Evolutionary conservation across 768 basidiomycete genomes (phyloP), one percentile per base, ranked within the genome.

Genomic region (Gloeophyllum trabeum): DNA sequence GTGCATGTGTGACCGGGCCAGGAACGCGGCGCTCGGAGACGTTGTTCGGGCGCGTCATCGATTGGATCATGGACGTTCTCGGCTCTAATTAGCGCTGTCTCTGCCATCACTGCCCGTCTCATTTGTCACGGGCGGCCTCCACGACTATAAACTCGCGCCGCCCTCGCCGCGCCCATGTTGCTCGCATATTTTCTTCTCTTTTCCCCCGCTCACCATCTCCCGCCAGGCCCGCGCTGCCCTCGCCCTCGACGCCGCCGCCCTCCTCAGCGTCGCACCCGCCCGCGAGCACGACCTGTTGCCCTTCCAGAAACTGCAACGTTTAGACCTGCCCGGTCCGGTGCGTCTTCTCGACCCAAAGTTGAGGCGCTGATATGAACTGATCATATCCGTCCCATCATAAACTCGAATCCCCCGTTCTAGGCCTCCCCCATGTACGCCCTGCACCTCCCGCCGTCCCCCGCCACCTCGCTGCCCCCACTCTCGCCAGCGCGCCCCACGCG

Each of bases 241-340:
- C 43, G 62, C 69, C 78, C 44, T 66, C 73, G 30, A 60, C 67
- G 40, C 56, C 64, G 5, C 52, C 60, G 6, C 26, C 79, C 51
- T 62, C 67, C n/a, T n/a, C n/a, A n/a, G n/a, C 22, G 62, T 73
- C 28, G 58, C 69, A 12, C 65, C 78, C 35, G 81, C 78, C 24
- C 70, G 80, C 38, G 78, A 81, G 54, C 58, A 58, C 42, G 79
- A 82, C 51, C 65, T 82, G 28, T 73, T 79, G 51, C 77, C 79
- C 6, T 67, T 78, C 43, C 60, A 69, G 41, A 78, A 75, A 43
- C 62, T 82, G 45, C 60, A 62, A 51, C 69, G 69, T 39, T 56
- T 79, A 45, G 61, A 67, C 38, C 40, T 63, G 13, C 12, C 10
- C 16, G 28, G 20, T 7, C 14, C 38, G 30, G 19, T 26, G 23